phyloP scores from a whole-genome alignment of 768 basidiomycete species.

The Tulasnella sp. region DNA sequence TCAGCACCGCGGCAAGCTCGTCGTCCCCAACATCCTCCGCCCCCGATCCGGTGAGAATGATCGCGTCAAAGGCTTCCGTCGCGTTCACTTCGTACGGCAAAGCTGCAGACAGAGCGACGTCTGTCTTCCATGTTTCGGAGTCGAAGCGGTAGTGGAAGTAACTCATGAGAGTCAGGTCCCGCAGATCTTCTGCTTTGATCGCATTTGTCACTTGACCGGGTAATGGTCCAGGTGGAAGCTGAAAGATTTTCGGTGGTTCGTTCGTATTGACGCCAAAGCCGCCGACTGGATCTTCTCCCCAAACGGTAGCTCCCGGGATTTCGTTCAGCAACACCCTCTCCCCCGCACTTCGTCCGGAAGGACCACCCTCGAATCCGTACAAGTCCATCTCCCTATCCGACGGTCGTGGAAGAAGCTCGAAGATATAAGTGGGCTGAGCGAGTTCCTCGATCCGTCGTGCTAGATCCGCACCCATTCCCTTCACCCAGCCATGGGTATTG shows the following conservation, averaged over 20 bases:
- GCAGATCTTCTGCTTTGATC: slow-evolving; percentile 51
- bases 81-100: slow-evolving; percentile 65
- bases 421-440: slow-evolving; percentile 48
- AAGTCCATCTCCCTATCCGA: background rate
- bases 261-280: background rate
- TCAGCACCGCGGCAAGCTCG: slow-evolving; percentile 62
- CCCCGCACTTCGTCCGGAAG: background rate
- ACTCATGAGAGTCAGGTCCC: slow-evolving; percentile 57
- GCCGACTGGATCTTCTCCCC: background rate
- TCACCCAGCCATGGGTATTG: slow-evolving; percentile 96
- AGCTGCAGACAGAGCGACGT: slow-evolving; percentile 51
- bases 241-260: background rate
- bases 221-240: background rate
- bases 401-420: slow-evolving; percentile 24
- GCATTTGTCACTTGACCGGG: background rate
- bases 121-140: slow-evolving; percentile 50
- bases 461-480: slow-evolving; percentile 82
- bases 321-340: background rate
- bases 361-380: background rate
- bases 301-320: background rate
- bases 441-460: slow-evolving; percentile 55
- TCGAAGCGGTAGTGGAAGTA: slow-evolving; percentile 55
- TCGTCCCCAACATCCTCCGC: slow-evolving; percentile 63
- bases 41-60: slow-evolving; percentile 62
- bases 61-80: slow-evolving; percentile 41